A percentile compares a stretch with the other conserved stretches of the same genome.
phyloP scores from a whole-genome alignment of 345 rosid genomes.

The Lumnitzera racemosa region DNA sequence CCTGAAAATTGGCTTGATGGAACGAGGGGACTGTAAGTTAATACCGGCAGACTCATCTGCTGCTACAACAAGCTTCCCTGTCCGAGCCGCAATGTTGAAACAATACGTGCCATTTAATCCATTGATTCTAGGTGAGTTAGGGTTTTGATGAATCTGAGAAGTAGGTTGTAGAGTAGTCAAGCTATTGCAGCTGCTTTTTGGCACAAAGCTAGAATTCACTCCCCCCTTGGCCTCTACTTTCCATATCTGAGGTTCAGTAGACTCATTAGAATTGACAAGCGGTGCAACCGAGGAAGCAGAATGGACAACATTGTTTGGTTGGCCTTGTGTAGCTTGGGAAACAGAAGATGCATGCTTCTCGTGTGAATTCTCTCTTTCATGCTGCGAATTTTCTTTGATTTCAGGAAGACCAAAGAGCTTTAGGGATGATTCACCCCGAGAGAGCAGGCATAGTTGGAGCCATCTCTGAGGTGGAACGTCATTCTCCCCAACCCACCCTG shows the following conservation, averaged over 20 bases:
- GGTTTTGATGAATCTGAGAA: conserved; percentile 17
- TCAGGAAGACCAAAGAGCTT: conserved; percentile 13
- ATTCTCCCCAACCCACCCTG: conserved; percentile 82
- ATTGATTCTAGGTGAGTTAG: conserved; percentile 25
- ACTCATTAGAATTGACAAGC: conserved; percentile 7
- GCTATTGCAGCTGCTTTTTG: conserved; percentile 14
- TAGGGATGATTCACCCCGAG: conserved; percentile 12
- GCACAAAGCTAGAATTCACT: conserved; percentile 11
- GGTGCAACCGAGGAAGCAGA: conserved; percentile 13
- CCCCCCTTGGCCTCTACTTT: conserved; percentile 15
- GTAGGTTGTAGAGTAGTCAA: conserved; percentile 21
- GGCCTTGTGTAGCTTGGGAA: conserved; percentile 5
- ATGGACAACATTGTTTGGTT: conserved; percentile 7
- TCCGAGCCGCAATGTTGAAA: conserved; percentile 26
- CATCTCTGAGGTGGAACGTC: conserved; percentile 32
- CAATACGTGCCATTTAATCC: conserved; percentile 34
- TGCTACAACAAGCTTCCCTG: conserved; percentile 22
- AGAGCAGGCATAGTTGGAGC: conserved; percentile 13
- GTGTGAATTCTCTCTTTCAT: conserved; percentile 9
- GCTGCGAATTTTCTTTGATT: conserved; percentile 12
- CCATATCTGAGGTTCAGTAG: conserved; percentile 17
- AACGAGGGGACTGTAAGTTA: conserved; percentile 23
- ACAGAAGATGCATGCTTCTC: conserved; percentile 17
- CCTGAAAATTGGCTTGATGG: conserved; percentile 15
- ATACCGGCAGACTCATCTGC: conserved; percentile 20